phyloP scores from a whole-genome alignment of 805 yeast genomes.

The Candida vartiovaarae region DNA sequence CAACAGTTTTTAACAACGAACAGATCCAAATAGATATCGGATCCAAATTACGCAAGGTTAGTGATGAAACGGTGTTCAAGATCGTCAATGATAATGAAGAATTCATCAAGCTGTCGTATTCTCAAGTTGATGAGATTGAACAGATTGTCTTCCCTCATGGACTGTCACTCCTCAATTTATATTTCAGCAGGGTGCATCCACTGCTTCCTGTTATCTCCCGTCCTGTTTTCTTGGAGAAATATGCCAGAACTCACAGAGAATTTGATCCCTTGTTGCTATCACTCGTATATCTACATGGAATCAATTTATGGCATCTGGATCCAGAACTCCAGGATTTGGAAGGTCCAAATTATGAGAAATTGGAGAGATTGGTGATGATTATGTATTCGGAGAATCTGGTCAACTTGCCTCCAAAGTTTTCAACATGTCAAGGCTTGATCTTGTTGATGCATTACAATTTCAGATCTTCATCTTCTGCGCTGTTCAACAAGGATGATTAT shows the following conservation, averaged over 20 bases:
- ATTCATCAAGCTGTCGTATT: slow-evolving; percentile 18
- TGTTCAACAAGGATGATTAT: slow-evolving; percentile 10
- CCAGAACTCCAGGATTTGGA: slow-evolving; percentile 2
- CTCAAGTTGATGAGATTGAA: slow-evolving; percentile 25
- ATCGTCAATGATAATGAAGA: slow-evolving; percentile 23
- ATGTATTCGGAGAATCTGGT: slow-evolving; percentile 22
- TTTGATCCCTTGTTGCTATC: slow-evolving; percentile 24
- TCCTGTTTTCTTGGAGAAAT: slow-evolving; percentile 23
- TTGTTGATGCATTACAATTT: slow-evolving; percentile 24
- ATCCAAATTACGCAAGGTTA: slow-evolving; percentile 19
- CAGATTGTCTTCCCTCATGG: slow-evolving; percentile 21
- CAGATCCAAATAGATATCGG: slow-evolving; percentile 11
- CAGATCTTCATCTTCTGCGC: background rate
- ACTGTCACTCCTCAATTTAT: slow-evolving; percentile 17
- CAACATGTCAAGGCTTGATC: slow-evolving; percentile 34
- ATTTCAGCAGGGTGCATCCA: slow-evolving; percentile 23
- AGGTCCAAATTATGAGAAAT: slow-evolving; percentile 18
- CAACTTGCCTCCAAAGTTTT: slow-evolving; percentile 24
- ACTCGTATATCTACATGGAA: slow-evolving; percentile 23
- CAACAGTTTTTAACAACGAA: slow-evolving; percentile 9
- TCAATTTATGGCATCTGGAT: slow-evolving; percentile 22
- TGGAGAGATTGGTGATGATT: slow-evolving; percentile 23
- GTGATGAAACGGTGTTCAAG: slow-evolving; percentile 19
- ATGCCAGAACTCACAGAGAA: slow-evolving; percentile 24
- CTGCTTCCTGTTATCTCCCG: slow-evolving; percentile 22